Base-by-base conservation (phyloP, 257 asterid species). In the Nicotiana tabacum region DNA sequence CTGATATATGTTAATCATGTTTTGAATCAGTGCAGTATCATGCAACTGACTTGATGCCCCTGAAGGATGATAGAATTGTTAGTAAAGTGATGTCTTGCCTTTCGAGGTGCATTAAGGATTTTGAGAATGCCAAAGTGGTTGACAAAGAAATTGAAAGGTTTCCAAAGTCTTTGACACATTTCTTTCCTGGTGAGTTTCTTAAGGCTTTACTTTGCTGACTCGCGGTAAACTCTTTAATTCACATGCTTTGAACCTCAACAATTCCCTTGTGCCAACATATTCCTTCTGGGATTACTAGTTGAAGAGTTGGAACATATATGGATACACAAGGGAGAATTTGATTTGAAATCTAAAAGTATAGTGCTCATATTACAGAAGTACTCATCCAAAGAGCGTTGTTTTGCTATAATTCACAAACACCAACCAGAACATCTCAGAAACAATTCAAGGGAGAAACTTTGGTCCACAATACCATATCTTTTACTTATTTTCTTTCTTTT, bases 81-180 rank as follows among this genome's bases (percentile, higher is more conserved):
- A 86, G 83, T 67, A 87, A 87, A 85, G 91, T 87, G 77, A 82
- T 85, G 88, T 79, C 84, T 79, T 86, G 86, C 87, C 90, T 90
- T 80, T 87, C 93, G 72, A 89, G 60, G 57, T 87, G 88, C 83
- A 82, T 87, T 68, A 88, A 89, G 65, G 91, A 81, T 81, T 87
- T 91, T 24, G 91, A 89, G 81, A 83, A 86, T 80, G 93, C 89
- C 15, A 61, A 51, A 1, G 91, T 89, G 70, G 18, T 90, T n/a
- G 94, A 90, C 82, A 89, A 89, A 86, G 94, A 90, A 85, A 88
- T 90, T 16, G 90, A 88, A 72, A 85, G 93, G 80, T 90, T 83
- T 83, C 94, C 97, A 10, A 90, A 88, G 74, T 87, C 87, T 72
- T 88, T 90, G 81, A 80, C 93, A 18, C 97, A 88, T 86, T 91